phyloP scores from a whole-genome alignment of 257 asterid genomes.

The Nicotiana otophora region DNA sequence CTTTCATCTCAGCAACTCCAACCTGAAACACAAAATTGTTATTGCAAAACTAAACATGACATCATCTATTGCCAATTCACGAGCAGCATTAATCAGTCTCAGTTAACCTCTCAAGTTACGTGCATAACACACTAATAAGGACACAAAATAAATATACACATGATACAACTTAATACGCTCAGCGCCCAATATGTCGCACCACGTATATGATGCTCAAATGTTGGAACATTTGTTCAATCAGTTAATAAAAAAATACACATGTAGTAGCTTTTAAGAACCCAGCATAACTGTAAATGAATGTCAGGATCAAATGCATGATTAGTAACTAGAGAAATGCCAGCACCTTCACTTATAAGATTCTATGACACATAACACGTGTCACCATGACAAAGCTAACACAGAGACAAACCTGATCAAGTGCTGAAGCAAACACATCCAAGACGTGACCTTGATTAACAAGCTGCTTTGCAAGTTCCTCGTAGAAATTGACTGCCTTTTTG shows the following conservation, averaged over 20 bases:
- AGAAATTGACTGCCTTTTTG: conserved; percentile 79
- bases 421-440: conserved; percentile 93
- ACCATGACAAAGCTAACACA: not conserved
- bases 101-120: not conserved
- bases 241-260: not conserved
- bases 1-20: conserved; percentile 99
- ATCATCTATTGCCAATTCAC: not conserved
- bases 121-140: not conserved
- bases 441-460: conserved; percentile 87
- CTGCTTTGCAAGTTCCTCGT: conserved; percentile 82
- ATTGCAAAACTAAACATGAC: not conserved
- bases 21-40: conserved; percentile 43
- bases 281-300: not conserved
- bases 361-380: not conserved
- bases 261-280: not conserved
- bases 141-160: not conserved
- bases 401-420: conserved; percentile 88
- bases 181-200: not conserved
- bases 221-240: not conserved
- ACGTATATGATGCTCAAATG: not conserved
- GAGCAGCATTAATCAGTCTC: not conserved
- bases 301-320: not conserved
- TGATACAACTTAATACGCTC: not conserved
- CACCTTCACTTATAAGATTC: not conserved
- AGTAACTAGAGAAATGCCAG: not conserved